Conservation (phyloP, 805 yeast genomes). For the Candida vartiovaarae region DNA sequence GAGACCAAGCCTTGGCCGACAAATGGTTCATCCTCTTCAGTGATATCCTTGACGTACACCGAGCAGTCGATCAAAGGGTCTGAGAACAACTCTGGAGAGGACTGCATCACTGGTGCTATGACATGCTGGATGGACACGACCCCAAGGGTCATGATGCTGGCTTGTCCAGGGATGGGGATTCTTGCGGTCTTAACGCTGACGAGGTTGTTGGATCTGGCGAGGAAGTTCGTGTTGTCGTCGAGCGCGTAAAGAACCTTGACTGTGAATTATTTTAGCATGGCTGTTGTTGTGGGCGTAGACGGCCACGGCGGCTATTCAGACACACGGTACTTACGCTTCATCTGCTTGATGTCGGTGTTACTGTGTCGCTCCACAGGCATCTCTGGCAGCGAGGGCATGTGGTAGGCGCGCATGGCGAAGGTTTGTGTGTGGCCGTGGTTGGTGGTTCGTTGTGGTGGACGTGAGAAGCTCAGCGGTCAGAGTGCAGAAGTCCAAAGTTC, state of each 20-base stretch:
- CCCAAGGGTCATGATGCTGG: conserved; percentile 35
- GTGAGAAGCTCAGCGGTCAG: not conserved
- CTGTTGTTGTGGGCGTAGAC: conserved; percentile 1
- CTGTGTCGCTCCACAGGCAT: conserved; percentile 19
- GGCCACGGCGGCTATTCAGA: not conserved
- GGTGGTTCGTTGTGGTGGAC: not conserved
- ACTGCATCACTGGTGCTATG: conserved; percentile 35
- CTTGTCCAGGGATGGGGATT: conserved; percentile 37
- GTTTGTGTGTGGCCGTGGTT: not conserved
- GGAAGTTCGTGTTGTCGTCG: conserved; percentile 35
- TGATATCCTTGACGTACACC: conserved; percentile 38
- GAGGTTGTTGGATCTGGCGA: conserved; percentile 32
- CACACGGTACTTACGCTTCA: conserved; percentile 17
- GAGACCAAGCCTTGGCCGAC: conserved; percentile 39
- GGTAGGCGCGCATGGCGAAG: conserved; percentile 21
- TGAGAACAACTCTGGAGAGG: conserved; percentile 38
- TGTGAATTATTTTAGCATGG: not conserved
- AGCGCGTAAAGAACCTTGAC: conserved; percentile 35
- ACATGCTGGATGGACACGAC: conserved; percentile 38
- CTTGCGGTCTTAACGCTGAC: conserved; percentile 34
- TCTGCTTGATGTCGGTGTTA: conserved; percentile 12
- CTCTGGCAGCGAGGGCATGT: conserved; percentile 26
- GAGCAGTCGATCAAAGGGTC: conserved; percentile 38
- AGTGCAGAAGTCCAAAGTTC: not conserved
- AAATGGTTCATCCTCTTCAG: conserved; percentile 46